Conservation (phyloP, 768 basidiomycete genomes). For the Boletus huronensis region DNA sequence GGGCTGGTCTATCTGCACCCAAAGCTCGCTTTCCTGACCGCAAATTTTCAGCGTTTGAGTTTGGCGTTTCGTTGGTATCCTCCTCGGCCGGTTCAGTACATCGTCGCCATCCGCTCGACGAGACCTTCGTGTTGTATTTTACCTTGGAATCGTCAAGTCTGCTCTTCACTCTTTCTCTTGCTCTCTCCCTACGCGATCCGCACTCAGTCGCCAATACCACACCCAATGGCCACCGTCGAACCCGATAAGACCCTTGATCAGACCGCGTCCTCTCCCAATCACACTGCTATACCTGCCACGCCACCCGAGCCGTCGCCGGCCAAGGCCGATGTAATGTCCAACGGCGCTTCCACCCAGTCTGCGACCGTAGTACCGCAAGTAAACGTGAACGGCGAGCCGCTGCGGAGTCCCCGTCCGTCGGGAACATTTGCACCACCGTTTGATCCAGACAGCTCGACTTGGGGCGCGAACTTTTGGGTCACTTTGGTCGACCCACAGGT, state of each 20-base stretch:
- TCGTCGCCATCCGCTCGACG: conserved; percentile 5
- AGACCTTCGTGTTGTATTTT: conserved; percentile 22
- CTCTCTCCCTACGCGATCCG: conserved; percentile 10
- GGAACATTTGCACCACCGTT: conserved; percentile 13
- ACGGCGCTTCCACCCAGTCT: conserved; percentile 9
- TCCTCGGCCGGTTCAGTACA: conserved; percentile 11
- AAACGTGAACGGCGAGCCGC: conserved; percentile 34
- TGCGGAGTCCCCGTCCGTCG: conserved; percentile 33
- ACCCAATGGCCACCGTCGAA: conserved; percentile 24
- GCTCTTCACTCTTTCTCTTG: neutral
- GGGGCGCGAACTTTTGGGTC: conserved; percentile 95
- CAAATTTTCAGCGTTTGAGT: conserved; percentile 28
- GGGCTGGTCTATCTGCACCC: conserved; percentile 20
- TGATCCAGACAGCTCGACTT: conserved; percentile 47
- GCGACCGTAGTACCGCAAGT: conserved; percentile 32
- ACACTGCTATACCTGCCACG: neutral
- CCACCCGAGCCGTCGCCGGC: conserved; percentile 5
- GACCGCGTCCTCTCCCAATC: conserved; percentile 1
- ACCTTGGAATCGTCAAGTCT: conserved; percentile 2
- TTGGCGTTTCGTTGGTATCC: conserved; percentile 11
- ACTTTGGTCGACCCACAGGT: conserved; percentile 90
- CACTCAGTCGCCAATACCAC: conserved; percentile 4
- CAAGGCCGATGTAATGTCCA: conserved; percentile 9
- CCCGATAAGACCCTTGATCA: conserved; percentile 28
- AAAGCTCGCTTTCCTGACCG: conserved; percentile 15